phyloP scores from a whole-genome alignment of 1,284 basidiomycete genomes.

The Sporisorium sorghi region DNA sequence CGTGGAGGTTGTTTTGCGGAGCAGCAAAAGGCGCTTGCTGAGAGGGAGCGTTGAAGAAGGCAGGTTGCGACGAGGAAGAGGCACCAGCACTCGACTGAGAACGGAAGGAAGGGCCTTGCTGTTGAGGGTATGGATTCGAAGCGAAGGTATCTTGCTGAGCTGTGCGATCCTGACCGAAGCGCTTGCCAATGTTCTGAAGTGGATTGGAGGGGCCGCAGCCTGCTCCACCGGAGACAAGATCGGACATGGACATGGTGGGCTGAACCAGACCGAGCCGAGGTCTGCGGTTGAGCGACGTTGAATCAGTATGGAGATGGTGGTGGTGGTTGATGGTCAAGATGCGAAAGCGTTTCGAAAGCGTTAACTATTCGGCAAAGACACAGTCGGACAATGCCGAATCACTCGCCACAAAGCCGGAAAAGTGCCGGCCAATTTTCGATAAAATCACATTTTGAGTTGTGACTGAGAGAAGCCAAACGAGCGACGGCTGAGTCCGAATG shows the following conservation, averaged over 20 bases:
- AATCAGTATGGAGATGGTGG: constrained; percentile 5
- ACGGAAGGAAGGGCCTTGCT: constrained; percentile 28
- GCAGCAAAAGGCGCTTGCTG: constrained; percentile 22
- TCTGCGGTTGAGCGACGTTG: too few species aligned
- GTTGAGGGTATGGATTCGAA: constrained; percentile 8
- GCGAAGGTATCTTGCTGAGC: constrained; percentile 56
- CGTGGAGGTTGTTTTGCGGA: constrained; percentile 20
- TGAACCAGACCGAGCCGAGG: too few species aligned
- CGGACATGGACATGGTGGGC: constrained; percentile 61
- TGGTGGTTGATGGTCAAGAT: constrained; percentile 2
- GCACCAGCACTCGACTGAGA: constrained; percentile 10
- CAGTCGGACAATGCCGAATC: constrained; percentile 16
- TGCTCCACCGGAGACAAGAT: constrained; percentile 63
- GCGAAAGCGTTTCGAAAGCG: neutral
- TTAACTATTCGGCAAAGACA: neutral
- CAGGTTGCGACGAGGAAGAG: constrained; percentile 18
- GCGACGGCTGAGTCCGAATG: constrained; percentile 1
- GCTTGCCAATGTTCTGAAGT: constrained; percentile 64
- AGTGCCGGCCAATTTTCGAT: constrained; percentile 8
- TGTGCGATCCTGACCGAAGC: constrained; percentile 64
- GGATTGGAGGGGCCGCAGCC: constrained; percentile 67
- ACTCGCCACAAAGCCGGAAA: constrained; percentile 38
- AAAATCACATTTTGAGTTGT: neutral
- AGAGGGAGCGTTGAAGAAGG: constrained; percentile 45
- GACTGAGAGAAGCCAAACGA: too few species aligned